Conservation (phyloP, 345 rosid species). For the Mangifera indica region DNA sequence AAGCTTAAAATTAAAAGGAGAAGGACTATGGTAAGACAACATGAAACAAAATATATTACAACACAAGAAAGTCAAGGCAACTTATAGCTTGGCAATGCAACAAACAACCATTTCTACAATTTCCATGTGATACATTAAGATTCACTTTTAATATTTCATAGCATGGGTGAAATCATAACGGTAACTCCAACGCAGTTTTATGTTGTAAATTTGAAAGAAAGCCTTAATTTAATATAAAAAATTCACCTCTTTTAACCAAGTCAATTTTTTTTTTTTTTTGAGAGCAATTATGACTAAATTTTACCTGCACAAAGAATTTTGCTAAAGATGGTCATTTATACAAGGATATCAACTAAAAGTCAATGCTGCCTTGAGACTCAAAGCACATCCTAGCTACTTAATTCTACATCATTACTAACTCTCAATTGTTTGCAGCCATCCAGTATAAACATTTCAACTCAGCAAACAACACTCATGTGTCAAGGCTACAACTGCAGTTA, state of each 20-base stretch:
- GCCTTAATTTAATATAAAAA: neutral
- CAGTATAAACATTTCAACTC: neutral
- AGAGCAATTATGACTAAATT: neutral
- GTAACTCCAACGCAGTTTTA: neutral
- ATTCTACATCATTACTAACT: neutral
- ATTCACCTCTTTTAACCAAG: neutral
- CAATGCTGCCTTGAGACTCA: neutral
- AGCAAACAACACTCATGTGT: neutral
- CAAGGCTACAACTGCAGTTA: neutral
- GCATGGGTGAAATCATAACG: neutral
- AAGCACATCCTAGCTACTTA: neutral
- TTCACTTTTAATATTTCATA: neutral
- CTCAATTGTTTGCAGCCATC: neutral
- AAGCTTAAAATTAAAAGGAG: conserved; percentile 40
- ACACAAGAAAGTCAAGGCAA: neutral
- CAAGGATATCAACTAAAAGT: neutral
- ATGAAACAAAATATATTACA: conserved; percentile 10
- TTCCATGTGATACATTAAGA: neutral
- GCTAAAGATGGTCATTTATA: neutral
- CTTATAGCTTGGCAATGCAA: neutral
- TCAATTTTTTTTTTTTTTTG: neutral
- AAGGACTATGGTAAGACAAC: conserved; percentile 12
- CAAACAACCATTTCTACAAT: conserved; percentile 6
- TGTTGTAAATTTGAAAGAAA: neutral
- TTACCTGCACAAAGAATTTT: neutral